phyloP scores from a whole-genome alignment of 2,329 filamentous ascomycete species.

The Ramichloridium luteum region DNA sequence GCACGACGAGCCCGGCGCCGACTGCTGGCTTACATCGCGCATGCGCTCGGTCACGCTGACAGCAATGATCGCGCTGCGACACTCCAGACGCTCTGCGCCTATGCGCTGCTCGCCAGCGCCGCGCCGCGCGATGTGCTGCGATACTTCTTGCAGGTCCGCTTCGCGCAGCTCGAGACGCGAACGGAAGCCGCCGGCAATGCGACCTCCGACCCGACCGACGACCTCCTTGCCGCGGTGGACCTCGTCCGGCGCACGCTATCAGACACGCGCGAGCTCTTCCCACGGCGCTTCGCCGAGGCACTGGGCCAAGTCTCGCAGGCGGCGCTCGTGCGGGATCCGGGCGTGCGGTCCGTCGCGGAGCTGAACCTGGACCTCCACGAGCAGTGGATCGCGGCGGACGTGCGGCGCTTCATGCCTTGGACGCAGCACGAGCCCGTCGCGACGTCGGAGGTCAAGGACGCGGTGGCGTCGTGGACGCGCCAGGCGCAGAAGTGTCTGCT shows the following conservation, averaged over 20 bases:
- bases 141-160: constrained; percentile 64
- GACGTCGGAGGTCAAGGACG: constrained; percentile 28
- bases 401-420: constrained; percentile 76
- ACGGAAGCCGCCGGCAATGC: constrained; percentile 37
- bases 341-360: constrained; percentile 53
- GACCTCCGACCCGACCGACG: constrained; percentile 31
- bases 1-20: constrained; percentile 50
- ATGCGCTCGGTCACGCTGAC: constrained; percentile 29
- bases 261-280: constrained; percentile 65
- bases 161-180: constrained; percentile 52
- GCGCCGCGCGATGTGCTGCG: constrained; percentile 66
- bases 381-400: constrained; percentile 70
- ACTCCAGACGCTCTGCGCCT: constrained; percentile 65
- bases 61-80: constrained; percentile 38
- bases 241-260: constrained; percentile 67
- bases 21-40: constrained; percentile 53
- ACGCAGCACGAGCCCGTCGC: constrained; percentile 63
- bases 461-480: constrained; percentile 54
- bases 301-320: constrained; percentile 56
- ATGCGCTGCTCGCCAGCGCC: constrained; percentile 68
- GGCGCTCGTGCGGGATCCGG: constrained; percentile 58
- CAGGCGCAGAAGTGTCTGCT: constrained; percentile 35
- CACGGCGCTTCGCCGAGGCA: constrained; percentile 57
- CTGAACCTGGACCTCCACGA: constrained; percentile 66
- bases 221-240: constrained; percentile 52